Base-by-base conservation (phyloP, 257 asterid genomes). In the Solanum sejunctum region DNA sequence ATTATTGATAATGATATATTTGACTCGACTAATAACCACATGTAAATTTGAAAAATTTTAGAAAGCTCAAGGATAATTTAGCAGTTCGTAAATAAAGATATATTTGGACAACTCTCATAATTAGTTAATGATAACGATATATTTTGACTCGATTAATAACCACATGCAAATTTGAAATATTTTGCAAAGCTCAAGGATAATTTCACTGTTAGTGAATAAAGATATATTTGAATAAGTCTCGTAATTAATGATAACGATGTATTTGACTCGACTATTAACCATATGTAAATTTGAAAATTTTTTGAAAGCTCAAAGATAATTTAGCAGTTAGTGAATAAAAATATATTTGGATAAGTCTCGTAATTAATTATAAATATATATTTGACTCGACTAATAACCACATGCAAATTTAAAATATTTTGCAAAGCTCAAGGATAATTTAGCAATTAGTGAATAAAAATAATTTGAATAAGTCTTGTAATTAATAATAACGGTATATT, bases 1-100 rank as follows among this genome's bases (percentile, higher is more conserved):
- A 54, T 54, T 28, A 2, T 1, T 28, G 7, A 54, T 16, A 54
- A 54, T 2, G n/a, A 8, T 54, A 6, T 54, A 56, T 56, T 56
- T 56, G 10, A 56, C 21, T 20, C 43, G 3, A 66, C 12, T 28
- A 7, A 3, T 32, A 32, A 1, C 12, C 0, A 67, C 23, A 16
- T 1, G 0, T 15, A 36, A 67, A 4, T 16, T 36, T 32, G 8
- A 0, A 67, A 1, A 0, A 36, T 16, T 16, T 16, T 12, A 0
- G 0, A 26, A 64, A 18, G 18, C 3, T 5, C 10, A 70, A 18
- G 54, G 78, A 28, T 41, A 70, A 70, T 32, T 10, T 36, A 7
- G 2, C 6, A 0, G 2, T 64, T 64, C 13, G 2, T 26, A 4
- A 0, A 28, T 13, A 21, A 61, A 3, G 4, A 5, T 61, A 21